Base-by-base conservation (phyloP, 1,284 basidiomycete genomes). In the Heterobasidion parviporum region DNA sequence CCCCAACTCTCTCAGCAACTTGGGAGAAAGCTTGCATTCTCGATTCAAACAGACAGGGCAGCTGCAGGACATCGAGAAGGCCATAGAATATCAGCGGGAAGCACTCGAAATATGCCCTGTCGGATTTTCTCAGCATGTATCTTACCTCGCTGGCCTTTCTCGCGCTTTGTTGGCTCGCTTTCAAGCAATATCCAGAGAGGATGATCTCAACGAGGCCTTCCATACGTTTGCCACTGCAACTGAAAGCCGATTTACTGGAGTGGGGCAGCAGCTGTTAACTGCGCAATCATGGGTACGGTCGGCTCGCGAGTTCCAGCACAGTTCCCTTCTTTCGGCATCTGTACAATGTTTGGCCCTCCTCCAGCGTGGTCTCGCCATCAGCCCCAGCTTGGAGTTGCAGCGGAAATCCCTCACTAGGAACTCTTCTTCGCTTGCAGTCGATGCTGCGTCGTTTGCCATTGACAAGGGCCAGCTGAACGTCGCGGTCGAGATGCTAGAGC, bases 371-470 rank as follows among this genome's bases (percentile, higher is more conserved):
- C 10, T 44, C 2, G 41, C 26, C 20, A 35, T 50, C 7, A n/a
- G 32, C n/a, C 51, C 51, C 4, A 53, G 14, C 6, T 14, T 53
- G 38, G 51, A 53, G 18, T 32, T 38, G 35, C 35, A 53, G 38
- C 18, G 20, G 35, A 8, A 20, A 35, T 53, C 32, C 3, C 35
- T 45, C 38, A 43, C n/a, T 44, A 34, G 47, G 34, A 9, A 14
- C 16, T 41, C 6, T 14, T 15, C n/a, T 6, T 43, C n/a, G 14
- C 45, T 54, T 12, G 14, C 56, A 4, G 49, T 50, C 49, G 73
- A 74, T 54, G 70, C 71, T 15, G 72, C 71, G 5, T 61, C 68
- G 12, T 69, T 64, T 57, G 64, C 67, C 2, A 71, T 76, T 20
- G 67, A 67, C 1, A 20, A 62, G 9, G 61, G 61, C 7, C 65